phyloP scores from a whole-genome alignment of 139 green algal genomes.

The Chlamydomonas applanata region DNA sequence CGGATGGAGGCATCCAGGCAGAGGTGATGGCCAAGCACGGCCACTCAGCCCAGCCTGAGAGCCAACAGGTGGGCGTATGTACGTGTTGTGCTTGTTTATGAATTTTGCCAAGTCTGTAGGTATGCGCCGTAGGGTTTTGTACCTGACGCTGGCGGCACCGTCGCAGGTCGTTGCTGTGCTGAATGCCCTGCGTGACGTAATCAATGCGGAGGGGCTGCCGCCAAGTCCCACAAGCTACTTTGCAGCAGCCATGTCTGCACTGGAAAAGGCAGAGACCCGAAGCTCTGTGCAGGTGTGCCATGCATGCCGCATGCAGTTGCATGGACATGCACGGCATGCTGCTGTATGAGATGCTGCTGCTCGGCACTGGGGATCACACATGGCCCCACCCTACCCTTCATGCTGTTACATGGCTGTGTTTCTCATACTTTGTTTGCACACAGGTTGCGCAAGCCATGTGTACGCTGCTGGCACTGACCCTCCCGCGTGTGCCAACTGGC shows the following conservation, averaged over 20 bases:
- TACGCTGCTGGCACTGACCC: slow-evolving; percentile 54
- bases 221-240: slow-evolving; percentile 75
- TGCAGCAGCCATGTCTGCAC: slow-evolving; percentile 74
- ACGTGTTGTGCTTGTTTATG: background rate
- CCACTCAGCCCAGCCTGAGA: slow-evolving; percentile 65
- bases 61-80: slow-evolving; percentile 52
- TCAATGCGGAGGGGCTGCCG: slow-evolving; percentile 56
- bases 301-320: background rate
- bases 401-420: background rate
- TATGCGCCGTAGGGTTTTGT: too few species aligned
- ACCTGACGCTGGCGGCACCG: slow-evolving; percentile 1
- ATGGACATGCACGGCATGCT: too few species aligned
- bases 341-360: background rate
- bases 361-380: background rate
- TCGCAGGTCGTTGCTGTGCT: slow-evolving; percentile 66
- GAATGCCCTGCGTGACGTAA: slow-evolving; percentile 61
- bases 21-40: slow-evolving; percentile 57
- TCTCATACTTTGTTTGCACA: background rate
- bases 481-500: slow-evolving; percentile 53
- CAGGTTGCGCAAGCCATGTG: slow-evolving; percentile 66
- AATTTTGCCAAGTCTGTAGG: background rate
- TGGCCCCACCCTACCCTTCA: background rate
- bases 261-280: slow-evolving; percentile 62
- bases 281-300: slow-evolving; percentile 39
- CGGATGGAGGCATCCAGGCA: slow-evolving; percentile 39